phyloP scores from a whole-genome alignment of 768 basidiomycete genomes.

The Psilocybe cyanescens region DNA sequence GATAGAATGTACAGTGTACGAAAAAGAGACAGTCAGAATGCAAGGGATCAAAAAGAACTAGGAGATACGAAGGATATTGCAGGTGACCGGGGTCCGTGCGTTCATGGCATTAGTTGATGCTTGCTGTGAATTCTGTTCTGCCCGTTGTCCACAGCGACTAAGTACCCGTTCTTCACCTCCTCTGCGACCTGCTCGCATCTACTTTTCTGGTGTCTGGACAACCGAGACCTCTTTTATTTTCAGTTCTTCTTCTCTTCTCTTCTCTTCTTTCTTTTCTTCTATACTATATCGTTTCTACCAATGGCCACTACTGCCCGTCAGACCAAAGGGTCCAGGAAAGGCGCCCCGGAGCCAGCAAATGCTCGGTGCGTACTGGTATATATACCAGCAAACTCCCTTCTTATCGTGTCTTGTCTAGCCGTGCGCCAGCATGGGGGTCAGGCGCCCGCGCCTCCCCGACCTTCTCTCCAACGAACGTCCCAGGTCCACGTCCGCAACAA shows the following conservation, averaged over 20 bases:
- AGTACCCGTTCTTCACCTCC: conserved; percentile 27
- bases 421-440: conserved; percentile 60
- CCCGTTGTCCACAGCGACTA: conserved; percentile 21
- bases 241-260: conserved; percentile 23
- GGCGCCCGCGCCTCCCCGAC: conserved; percentile 72
- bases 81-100: conserved; percentile 17
- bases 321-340: conserved; percentile 67
- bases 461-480: conserved; percentile 56
- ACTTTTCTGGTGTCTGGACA: conserved; percentile 42
- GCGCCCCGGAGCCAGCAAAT: conserved; percentile 57
- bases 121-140: conserved; percentile 18
- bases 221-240: conserved; percentile 22
- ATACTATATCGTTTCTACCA: conserved; percentile 18
- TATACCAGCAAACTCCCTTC: conserved; percentile 33
- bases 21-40: neutral
- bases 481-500: conserved; percentile 38
- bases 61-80: neutral
- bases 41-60: neutral
- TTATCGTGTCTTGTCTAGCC: conserved; percentile 23
- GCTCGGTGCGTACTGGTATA: conserved; percentile 44
- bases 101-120: conserved; percentile 14
- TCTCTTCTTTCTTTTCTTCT: conserved; percentile 36
- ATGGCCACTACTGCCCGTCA: conserved; percentile 73
- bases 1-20: neutral
- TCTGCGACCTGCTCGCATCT: conserved; percentile 34